Evolutionary conservation across 768 basidiomycete genomes (phyloP).

Genomic region (Leccinum broughii): DNA sequence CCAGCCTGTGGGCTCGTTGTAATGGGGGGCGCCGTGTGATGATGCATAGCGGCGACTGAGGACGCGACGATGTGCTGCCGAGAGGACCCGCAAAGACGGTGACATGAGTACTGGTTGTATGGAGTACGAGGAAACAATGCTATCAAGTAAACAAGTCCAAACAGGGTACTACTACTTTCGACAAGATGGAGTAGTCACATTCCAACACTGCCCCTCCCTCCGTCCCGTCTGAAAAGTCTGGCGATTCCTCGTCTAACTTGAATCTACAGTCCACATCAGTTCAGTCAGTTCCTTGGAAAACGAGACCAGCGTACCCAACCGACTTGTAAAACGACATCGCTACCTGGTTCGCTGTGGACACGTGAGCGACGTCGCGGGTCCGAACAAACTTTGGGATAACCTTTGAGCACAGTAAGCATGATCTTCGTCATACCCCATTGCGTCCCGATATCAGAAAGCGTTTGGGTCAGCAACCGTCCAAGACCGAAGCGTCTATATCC

Average conservation of each 20-base stretch:
- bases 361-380: conserved; percentile 8
- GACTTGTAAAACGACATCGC: conserved; percentile 54
- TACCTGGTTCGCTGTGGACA: conserved; percentile 41
- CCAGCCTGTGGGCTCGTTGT: conserved; percentile 86
- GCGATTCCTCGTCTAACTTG: conserved; percentile 51
- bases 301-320: conserved; percentile 46
- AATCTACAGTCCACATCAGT: conserved; percentile 45
- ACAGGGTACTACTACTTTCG: conserved; percentile 23
- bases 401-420: conserved; percentile 74
- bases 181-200: conserved; percentile 42
- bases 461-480: conserved; percentile 54
- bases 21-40: conserved; percentile 78
- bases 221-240: conserved; percentile 37
- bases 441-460: conserved; percentile 50
- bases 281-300: neutral
- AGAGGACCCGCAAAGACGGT: conserved; percentile 45
- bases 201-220: conserved; percentile 30
- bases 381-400: conserved; percentile 37
- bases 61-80: conserved; percentile 21
- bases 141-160: conserved; percentile 25
- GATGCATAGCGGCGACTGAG: conserved; percentile 57
- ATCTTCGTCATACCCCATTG: conserved; percentile 64
- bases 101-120: conserved; percentile 44
- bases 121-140: conserved; percentile 6
- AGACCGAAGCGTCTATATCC: conserved; percentile 51